A percentile compares a stretch with the other conserved stretches of the same genome.
Conservation (phyloP, 1,284 basidiomycete species). For the Trametes polyzona region DNA sequence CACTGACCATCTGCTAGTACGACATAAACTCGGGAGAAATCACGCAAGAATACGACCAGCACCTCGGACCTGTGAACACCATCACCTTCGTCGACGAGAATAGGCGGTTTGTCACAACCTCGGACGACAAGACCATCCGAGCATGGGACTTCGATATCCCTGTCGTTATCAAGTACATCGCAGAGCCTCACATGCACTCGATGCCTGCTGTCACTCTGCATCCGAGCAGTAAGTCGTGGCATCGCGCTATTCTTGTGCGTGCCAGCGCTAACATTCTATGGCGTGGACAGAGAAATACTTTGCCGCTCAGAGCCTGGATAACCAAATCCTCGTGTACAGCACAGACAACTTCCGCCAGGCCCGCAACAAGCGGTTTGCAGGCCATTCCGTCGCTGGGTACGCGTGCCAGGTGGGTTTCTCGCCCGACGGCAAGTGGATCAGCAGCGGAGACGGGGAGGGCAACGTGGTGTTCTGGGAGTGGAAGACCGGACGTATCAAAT, state of each 20-base stretch:
- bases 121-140: constrained; percentile 98
- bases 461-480: constrained; percentile 99
- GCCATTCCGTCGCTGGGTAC: constrained; percentile 95
- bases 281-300: constrained; percentile 84
- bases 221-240: constrained; percentile 78
- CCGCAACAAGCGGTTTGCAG: constrained; percentile 97
- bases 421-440: constrained; percentile 97
- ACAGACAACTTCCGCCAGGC: constrained; percentile 98
- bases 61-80: constrained; percentile 96
- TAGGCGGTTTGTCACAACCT: constrained; percentile 96
- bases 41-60: constrained; percentile 98
- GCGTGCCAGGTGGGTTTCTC: constrained; percentile 97
- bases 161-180: constrained; percentile 99
- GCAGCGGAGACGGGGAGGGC: constrained; percentile 93
- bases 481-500: constrained; percentile 96
- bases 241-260: neutral
- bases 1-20: constrained; percentile 59
- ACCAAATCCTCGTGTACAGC: constrained; percentile 96
- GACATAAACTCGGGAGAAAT: constrained; percentile 94
- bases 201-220: constrained; percentile 98
- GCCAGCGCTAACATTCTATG: constrained; percentile 10
- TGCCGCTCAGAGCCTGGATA: constrained; percentile 96
- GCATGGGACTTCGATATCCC: constrained; percentile 99
- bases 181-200: constrained; percentile 99
- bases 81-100: constrained; percentile 99